These are phyloP conservation scores for Cyberlindnera euphorbiiphila DNA, from an alignment of 805 yeast species.

Conservation along the genomic window DNA sequence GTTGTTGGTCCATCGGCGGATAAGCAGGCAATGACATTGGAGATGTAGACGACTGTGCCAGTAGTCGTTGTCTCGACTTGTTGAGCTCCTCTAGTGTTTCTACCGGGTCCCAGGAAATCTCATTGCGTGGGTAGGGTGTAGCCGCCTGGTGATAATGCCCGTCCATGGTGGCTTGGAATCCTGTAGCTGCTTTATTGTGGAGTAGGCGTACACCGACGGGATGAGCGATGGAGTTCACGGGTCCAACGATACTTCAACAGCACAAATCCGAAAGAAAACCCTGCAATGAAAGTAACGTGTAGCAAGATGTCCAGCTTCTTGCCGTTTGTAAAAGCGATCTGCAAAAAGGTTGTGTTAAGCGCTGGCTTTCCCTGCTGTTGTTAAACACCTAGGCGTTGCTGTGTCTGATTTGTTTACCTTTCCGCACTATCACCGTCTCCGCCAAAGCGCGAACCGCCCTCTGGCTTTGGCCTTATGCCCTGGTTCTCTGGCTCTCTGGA, in stretches of 20 bases:
- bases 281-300: no score
- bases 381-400: not conserved
- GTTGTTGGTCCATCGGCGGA: no score
- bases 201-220: not conserved
- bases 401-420: not conserved
- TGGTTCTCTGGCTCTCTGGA: no score
- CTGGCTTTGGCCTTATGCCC: no score
- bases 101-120: constrained; percentile 19
- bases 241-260: no score
- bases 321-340: not conserved
- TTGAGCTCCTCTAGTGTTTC: constrained; percentile 20
- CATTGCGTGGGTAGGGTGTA: constrained; percentile 17
- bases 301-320: no score
- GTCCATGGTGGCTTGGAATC: not conserved
- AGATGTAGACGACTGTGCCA: not conserved
- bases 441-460: constrained; percentile 1
- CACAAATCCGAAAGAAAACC: no score
- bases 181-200: constrained; percentile 11
- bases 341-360: not conserved
- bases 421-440: not conserved
- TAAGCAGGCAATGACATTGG: no score
- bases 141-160: not conserved
- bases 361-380: not conserved
- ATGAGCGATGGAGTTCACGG: no score
- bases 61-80: constrained; percentile 10